Percentiles rank a stretch among this genome's conserved stretches.
Conservation (phyloP, 352 stramenopile genomes). For the Globisporangium cederbergense region DNA sequence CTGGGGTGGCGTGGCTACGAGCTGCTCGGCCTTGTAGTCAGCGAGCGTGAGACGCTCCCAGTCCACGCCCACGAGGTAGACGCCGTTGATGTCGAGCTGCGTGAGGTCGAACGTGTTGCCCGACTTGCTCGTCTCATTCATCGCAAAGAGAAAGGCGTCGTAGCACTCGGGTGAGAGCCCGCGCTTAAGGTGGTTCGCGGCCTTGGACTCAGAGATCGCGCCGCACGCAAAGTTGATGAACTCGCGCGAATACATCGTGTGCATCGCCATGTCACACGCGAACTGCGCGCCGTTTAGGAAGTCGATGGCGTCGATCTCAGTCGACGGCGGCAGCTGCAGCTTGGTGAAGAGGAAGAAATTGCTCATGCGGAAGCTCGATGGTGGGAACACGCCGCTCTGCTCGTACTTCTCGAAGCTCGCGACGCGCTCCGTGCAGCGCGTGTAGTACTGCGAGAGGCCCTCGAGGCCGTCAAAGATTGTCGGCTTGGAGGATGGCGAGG, state of each 20-base stretch:
- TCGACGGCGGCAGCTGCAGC: slow-evolving; percentile 43
- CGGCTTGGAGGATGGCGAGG: slow-evolving; percentile 6
- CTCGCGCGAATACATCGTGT: slow-evolving; percentile 55
- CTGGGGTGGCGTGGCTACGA: slow-evolving; percentile 16
- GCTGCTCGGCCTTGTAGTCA: slow-evolving; percentile 38
- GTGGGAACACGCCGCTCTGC: slow-evolving; percentile 5
- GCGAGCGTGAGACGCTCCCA: slow-evolving; percentile 48
- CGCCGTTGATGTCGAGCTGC: slow-evolving; percentile 48
- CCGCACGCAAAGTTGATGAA: slow-evolving; percentile 46
- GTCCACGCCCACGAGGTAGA: slow-evolving; percentile 39
- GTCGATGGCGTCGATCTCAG: slow-evolving; percentile 45
- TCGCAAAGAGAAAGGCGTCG: slow-evolving; percentile 50
- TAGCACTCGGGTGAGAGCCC: slow-evolving; percentile 40
- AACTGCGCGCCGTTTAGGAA: slow-evolving; percentile 51
- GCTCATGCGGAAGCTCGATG: slow-evolving; percentile 3
- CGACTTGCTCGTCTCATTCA: slow-evolving; percentile 45
- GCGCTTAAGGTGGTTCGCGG: slow-evolving; percentile 16
- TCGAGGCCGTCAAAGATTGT: slow-evolving; percentile 15
- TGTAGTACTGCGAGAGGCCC: slow-evolving; percentile 12
- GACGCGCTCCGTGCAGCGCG: slow-evolving; percentile 3
- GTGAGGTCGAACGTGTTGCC: slow-evolving; percentile 46
- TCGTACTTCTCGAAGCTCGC: slow-evolving; percentile 13
- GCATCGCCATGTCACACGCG: slow-evolving; percentile 40
- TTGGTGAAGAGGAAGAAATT: slow-evolving; percentile 37
- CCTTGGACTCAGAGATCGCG: slow-evolving; percentile 32